Base-by-base conservation (phyloP, 345 rosid species). In the Aurinia saxatilis region DNA sequence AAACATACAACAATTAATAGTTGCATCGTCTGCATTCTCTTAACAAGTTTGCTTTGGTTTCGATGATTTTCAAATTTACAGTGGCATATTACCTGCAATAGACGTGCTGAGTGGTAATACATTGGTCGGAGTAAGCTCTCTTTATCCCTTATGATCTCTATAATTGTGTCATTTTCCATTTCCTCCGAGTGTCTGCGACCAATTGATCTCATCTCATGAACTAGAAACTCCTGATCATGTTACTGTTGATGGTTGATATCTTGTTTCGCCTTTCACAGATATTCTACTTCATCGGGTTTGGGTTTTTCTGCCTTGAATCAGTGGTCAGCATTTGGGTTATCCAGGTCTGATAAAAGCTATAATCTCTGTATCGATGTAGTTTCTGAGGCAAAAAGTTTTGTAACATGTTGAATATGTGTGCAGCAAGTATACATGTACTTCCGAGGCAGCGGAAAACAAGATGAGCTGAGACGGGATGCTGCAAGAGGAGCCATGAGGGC, bases 351-450 rank as follows among this genome's bases (percentile, higher is more conserved):
- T 52, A 4, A 33, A 14, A 8, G 23, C 40, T 16, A 3, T 7
- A 44, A 3, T 47, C 41, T 29, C 50, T 37, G 18, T 8, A 42
- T 54, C 27, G 6, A 31, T 46, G 8, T 54, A 38, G 68, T 46
- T 60, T 45, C 19, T 1, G 8, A 42, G 40, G 47, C 15, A 17
- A 13, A 49, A 8, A 15, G 49, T 7, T 47, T 12, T 16, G n/a
- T 34, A 60, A 68, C 67, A 52, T 36, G 6, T 10, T 61, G 55
- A 31, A 30, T 10, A 2, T 40, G 4, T 49, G 2, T 59, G 63
- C 95, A 89, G 96, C 88, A 78, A 86, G 88, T 86, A 4, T 82
- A 79, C 75, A 82, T 80, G 93, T 85, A 88, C 64, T 88, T 85
- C 83, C 75, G 96, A 49, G 96, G 96, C 39, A 77, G 79, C 35